Evolutionary conservation across 306 rosid species (phyloP), one percentile per base, ranked within the genome.

Genomic region (Rosa multiflora): DNA sequence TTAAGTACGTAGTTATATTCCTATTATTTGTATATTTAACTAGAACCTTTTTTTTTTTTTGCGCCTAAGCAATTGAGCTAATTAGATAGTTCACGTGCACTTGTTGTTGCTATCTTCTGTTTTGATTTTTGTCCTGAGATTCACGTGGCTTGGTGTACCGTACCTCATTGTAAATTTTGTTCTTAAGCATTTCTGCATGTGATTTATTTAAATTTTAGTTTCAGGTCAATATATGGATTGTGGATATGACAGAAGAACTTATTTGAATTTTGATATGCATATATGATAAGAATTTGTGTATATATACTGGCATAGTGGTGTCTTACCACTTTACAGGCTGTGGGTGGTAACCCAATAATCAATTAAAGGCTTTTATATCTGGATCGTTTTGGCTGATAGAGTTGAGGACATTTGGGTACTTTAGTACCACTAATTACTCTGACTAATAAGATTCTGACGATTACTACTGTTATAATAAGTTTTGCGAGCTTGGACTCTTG

Each of bases 111-210:
- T 69, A 21, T 2, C 53, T 55, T 55, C 37, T 56, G 78, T 74
- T 55, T 23, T 40, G 39, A 42, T 39, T 40, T 74, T 39, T n/a
- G 40, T 56, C 42, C 18, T 21, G 78, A 13, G 29, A 15, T 74
- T 74, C 78, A 74, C 78, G 78, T 56, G 78, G 49, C 4, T 74
- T 12, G 51, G 49, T 55, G 49, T 55, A 39, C 26, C 63, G 32
- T 37, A 67, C 72, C 72, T 66, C 49, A 5, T 17, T 17, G 72
- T 10, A 39, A 67, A 3, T 29, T 68, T 40, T 67, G 72, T 18
- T 20, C 13, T 15, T 44, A 37, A 42, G 23, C 51, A 68, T 68
- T 68, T 49, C 17, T 32, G 32, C 32, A 29, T 29, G 29, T 10
- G 59, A 53, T 29, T 48, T 14, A 51, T 71, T 63, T 58, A 58